A percentile compares a stretch with the other conserved stretches of the same genome.
Conservation (phyloP, 768 basidiomycete species). For the Naganishia friedmannii region DNA sequence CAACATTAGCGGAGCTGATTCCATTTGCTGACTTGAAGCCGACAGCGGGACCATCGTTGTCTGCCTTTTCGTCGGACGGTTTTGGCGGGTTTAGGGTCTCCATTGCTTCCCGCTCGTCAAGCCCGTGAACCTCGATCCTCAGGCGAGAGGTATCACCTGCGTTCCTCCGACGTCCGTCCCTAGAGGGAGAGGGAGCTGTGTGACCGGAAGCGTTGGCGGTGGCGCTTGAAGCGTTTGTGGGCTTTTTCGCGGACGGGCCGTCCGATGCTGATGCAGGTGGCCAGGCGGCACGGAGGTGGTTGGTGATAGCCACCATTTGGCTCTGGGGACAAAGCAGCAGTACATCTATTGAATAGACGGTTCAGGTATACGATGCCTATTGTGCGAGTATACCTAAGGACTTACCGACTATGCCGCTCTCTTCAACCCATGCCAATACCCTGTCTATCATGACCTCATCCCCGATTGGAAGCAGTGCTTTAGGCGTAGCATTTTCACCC, state of each 20-base stretch:
- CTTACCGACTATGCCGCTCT: constrained; percentile 77
- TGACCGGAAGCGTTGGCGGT: constrained; percentile 48
- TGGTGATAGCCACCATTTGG: constrained; percentile 56
- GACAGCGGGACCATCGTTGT: background rate
- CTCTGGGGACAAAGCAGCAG: constrained; percentile 77
- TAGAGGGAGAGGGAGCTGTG: constrained; percentile 53
- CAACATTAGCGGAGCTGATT: constrained; percentile 65
- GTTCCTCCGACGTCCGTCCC: background rate
- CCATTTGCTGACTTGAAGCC: constrained; percentile 56
- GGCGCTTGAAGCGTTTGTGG: background rate
- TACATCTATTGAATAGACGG: constrained; percentile 61
- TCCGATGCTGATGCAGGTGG: constrained; percentile 55
- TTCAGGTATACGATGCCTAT: background rate
- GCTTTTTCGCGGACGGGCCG: constrained; percentile 5
- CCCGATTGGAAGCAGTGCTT: constrained; percentile 80
- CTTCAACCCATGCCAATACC: constrained; percentile 78
- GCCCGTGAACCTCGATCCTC: constrained; percentile 28
- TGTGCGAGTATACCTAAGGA: background rate
- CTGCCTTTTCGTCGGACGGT: background rate
- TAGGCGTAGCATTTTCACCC: constrained; percentile 64
- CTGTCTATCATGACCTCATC: constrained; percentile 86
- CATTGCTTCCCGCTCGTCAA: constrained; percentile 25
- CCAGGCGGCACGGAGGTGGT: constrained; percentile 73
- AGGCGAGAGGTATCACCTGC: constrained; percentile 9
- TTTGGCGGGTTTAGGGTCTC: background rate